Percentiles rank a stretch among this genome's conserved stretches.
Conservation (phyloP, 129 eudicot genomes). For the Tagetes erecta region DNA sequence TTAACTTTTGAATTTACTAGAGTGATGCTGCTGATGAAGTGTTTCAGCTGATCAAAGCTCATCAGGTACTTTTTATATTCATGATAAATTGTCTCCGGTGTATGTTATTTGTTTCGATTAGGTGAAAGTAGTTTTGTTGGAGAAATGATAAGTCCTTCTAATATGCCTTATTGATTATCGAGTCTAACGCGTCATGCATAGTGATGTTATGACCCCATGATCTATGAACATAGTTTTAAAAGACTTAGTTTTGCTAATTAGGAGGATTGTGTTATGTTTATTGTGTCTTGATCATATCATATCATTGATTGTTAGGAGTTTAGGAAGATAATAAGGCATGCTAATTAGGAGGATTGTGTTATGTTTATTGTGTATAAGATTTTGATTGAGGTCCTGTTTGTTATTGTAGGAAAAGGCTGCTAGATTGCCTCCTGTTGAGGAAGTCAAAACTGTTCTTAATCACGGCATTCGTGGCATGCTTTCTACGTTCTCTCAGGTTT, state of each 20-base stretch:
- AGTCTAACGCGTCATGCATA: no score
- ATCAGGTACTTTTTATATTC: conserved; percentile 53
- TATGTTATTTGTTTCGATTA: background rate
- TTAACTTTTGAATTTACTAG: conserved; percentile 24
- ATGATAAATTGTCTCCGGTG: conserved; percentile 6
- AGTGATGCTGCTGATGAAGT: conserved; percentile 39
- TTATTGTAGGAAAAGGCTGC: conserved; percentile 75
- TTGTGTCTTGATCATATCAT: background rate
- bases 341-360: background rate
- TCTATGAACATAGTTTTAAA: no score
- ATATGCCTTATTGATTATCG: background rate
- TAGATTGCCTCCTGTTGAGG: conserved; percentile 78
- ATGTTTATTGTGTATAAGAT: background rate
- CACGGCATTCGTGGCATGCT: conserved; percentile 71
- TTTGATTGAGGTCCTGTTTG: conserved; percentile 15
- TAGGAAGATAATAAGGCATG: background rate
- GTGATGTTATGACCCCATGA: no score
- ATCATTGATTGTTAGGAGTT: background rate
- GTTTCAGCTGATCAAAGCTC: conserved; percentile 63
- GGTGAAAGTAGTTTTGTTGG: background rate
- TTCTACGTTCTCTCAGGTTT: conserved; percentile 80
- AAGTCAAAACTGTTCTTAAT: conserved; percentile 64
- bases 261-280: background rate
- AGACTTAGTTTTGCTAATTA: background rate
- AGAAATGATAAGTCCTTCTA: background rate